Percentiles rank a stretch among this genome's conserved stretches.
These are phyloP conservation scores for Hyaloscypha bicolor DNA, from an alignment of 495 filamentous ascomycete genomes.

Conservation along the genomic window DNA sequence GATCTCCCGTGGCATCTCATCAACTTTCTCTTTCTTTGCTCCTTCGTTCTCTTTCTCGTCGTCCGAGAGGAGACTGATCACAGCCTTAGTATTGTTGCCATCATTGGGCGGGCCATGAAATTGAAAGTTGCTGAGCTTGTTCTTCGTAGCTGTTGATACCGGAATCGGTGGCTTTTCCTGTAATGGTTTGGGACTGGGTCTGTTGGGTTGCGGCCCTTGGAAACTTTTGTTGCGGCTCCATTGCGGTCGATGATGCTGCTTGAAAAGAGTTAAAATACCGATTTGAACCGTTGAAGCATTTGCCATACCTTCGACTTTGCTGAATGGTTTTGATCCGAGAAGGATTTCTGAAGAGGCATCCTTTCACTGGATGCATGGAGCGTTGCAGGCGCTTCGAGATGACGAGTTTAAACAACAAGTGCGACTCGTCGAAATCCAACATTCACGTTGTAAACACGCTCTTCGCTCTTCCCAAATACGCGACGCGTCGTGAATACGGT, in stretches of 20 bases:
- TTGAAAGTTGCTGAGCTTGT: slow-evolving; percentile 52
- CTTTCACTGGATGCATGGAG: neutral
- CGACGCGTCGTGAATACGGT: slow-evolving; percentile 2
- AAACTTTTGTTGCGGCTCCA: slow-evolving; percentile 54
- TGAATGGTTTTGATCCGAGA: slow-evolving; percentile 47
- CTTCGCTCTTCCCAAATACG: neutral
- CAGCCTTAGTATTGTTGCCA: slow-evolving; percentile 7
- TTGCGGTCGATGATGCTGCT: slow-evolving; percentile 41
- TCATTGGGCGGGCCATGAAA: slow-evolving; percentile 32
- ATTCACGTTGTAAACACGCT: neutral
- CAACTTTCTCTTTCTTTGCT: neutral
- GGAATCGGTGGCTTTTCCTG: slow-evolving; percentile 35
- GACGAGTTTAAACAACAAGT: neutral
- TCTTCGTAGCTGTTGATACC: slow-evolving; percentile 51
- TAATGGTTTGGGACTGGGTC: slow-evolving; percentile 28
- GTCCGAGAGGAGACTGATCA: slow-evolving; percentile 20
- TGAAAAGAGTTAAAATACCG: slow-evolving; percentile 5
- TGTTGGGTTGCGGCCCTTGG: slow-evolving; percentile 30
- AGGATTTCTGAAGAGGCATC: slow-evolving; percentile 55
- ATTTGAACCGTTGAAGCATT: neutral
- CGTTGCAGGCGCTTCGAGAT: neutral
- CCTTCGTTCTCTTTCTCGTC: slow-evolving; percentile 30
- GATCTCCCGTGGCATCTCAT: neutral
- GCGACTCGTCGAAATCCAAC: neutral
- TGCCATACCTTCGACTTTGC: slow-evolving; percentile 26